Base-by-base conservation (phyloP, 1,284 basidiomycete genomes). In the Malassezia nana region DNA sequence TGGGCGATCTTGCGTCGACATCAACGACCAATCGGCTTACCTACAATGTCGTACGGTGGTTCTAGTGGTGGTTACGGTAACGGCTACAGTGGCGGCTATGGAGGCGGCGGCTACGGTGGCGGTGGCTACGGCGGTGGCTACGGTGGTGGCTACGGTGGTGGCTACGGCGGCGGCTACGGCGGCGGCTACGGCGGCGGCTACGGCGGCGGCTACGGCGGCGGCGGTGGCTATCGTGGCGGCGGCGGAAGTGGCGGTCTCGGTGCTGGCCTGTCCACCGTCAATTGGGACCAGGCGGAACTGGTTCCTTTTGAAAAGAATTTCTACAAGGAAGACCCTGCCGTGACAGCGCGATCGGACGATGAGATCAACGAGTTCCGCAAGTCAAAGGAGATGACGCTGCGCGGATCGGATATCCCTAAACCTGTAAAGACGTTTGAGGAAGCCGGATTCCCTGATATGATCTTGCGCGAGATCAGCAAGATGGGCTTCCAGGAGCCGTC, bases 391-490 rank as follows among this genome's bases (percentile, higher is more conserved):
- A 96, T 98, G 52, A 72, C 90, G 84, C 83, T 94, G 60, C 87
- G 89, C 80, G 94, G 94, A 30, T 82, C 81, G 52, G 80, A 82
- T 71, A 82, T 98, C 18, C 92, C 94, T 45, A 82, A 89, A 73
- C 92, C 92, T 33, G 84, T 98, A 60, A 83, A 84, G 50, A 82
- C 83, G 40, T 98, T 98, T 73, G 89, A 95, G 52, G 92, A 98
- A 78, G 83, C 85, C 64, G 90, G 87, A 54, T 92, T 91, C 78
- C 92, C 92, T 32, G 89, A 95, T 66, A 96, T 96, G 76, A 83
- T 98, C 64, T 83, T 95, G 83, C 78, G 82, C 51, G 89, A 92
- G 57, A 92, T 98, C 76, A 84, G 82, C 62, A 87, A 88, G 26
- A 89, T 94, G 77, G 92, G 92, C 49, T 98, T 98, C 78, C 76